Percentiles rank a stretch among this genome's conserved stretches.
Evolutionary conservation across 2,329 filamentous ascomycete species (phyloP).

Genomic region (Trichoderma guizhouense): DNA sequence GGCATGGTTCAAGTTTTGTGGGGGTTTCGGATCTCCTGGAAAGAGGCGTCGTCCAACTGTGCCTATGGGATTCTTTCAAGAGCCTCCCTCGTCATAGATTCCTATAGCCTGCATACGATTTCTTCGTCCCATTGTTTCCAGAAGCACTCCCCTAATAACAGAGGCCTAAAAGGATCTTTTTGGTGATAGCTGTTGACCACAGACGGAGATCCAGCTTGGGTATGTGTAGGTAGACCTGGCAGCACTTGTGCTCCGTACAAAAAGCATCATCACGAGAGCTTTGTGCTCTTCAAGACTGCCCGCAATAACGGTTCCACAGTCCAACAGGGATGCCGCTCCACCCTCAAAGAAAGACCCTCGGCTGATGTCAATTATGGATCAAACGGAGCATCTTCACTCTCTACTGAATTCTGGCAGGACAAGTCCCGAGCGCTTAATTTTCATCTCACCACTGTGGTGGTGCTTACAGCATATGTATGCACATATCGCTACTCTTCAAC

Average conservation of each 20-base stretch:
- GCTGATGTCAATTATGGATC: not conserved
- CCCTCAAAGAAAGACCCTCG: not conserved
- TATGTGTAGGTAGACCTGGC: not conserved
- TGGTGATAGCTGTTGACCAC: not conserved
- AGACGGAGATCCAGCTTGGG: not conserved
- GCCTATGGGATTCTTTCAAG: not conserved
- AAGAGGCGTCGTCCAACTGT: not conserved
- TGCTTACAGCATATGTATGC: not conserved
- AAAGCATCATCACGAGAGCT: not conserved
- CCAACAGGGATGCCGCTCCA: not conserved
- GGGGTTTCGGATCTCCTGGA: not conserved
- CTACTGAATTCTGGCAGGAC: not conserved
- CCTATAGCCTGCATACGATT: not conserved
- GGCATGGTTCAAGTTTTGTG: not conserved
- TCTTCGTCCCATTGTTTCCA: not conserved
- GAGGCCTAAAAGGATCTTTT: too few relatives aligned
- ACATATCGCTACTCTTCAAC: not conserved
- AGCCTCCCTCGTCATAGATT: slow-evolving; percentile 6
- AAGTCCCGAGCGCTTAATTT: not conserved
- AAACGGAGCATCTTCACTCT: not conserved
- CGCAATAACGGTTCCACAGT: not conserved
- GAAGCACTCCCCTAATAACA: too few relatives aligned
- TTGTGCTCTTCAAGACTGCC: not conserved
- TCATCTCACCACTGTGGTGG: not conserved
- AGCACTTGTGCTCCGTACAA: too few relatives aligned